Base-by-base conservation (phyloP, 2,329 filamentous ascomycete species). In the Tolypocladium ophioglossoides region DNA sequence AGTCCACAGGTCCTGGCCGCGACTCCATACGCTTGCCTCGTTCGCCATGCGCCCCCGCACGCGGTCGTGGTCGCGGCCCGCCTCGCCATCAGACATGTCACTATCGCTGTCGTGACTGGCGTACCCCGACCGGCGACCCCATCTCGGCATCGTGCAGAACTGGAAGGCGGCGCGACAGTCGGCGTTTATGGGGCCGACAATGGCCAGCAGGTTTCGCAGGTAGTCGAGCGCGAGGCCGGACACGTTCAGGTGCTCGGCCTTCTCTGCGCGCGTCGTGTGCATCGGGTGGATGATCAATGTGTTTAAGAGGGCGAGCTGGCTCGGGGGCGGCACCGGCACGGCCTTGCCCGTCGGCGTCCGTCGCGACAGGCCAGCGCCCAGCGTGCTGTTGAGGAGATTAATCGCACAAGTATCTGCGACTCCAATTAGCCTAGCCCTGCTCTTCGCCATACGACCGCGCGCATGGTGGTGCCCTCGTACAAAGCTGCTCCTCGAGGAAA, bases 1-100 rank as follows among this genome's bases (percentile, higher is more conserved):
- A 44, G 84, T 80, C 90, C 94, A 99, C 63, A 97, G 95, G 65
- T 95, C 89, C 57, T 88, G 84, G 1, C 86, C 88, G n/a, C 82
- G 79, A 18, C 73, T 74, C 82, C 88, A 96, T 2, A 96, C 58
- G 34, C 86, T 85, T 46, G 83, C 77, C 16, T 78, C 73, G 51
- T 81, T 79, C 1, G 85, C 84, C 55, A 90, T 75, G 11, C 77
- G 75, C 8, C 81, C 77, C 44, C 76, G 73, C 38, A 91, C 70
- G 11, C 73, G 70, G 48, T 79, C 78, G 0, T 74, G 74, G 3
- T 80, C 77, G 12, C 73, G 69, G 8, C 74, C 72, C 11, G 74
- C 67, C 11, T 71, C 69, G 1, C 61, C 65, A 41, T 77, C 72
- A 18, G 71, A 72, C 22, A 70, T 66, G 24, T 70, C 71, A 30